Conservation (phyloP, 345 rosid species). For the Crucihimalaya himalaica region DNA sequence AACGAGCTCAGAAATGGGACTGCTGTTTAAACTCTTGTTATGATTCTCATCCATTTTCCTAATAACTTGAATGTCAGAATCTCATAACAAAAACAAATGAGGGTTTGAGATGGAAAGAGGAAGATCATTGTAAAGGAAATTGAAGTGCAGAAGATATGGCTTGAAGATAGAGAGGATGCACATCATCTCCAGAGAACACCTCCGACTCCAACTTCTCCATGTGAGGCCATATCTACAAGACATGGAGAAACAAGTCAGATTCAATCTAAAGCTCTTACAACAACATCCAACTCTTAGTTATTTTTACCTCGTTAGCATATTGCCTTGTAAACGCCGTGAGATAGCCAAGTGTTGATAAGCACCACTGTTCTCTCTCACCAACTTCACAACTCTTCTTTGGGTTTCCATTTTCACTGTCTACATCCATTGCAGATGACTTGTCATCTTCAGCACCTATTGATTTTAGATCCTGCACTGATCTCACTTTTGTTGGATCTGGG, state of each 20-base stretch:
- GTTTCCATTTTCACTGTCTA: conserved; percentile 69
- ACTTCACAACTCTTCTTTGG: conserved; percentile 58
- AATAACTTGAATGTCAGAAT: conserved; percentile 13
- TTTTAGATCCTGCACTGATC: conserved; percentile 61
- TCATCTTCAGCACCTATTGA: conserved; percentile 54
- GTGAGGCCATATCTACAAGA: conserved; percentile 77
- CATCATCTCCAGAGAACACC: conserved; percentile 57
- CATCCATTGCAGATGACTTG: conserved; percentile 68
- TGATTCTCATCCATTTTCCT: not conserved
- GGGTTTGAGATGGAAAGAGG: not conserved
- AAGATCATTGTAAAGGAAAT: conserved; percentile 17
- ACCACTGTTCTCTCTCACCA: conserved; percentile 93
- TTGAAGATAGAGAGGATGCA: conserved; percentile 71
- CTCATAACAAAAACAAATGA: not conserved
- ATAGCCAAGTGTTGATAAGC: conserved; percentile 85
- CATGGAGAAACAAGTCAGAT: conserved; percentile 14
- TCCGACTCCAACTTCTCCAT: conserved; percentile 75
- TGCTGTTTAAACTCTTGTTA: not conserved
- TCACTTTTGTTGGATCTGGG: conserved; percentile 71
- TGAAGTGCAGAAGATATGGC: conserved; percentile 63
- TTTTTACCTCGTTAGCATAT: conserved; percentile 81
- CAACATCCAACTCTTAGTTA: not conserved
- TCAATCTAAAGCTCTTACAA: not conserved
- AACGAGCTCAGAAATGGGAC: conserved; percentile 5
- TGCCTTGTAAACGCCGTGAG: conserved; percentile 89